Percentiles rank a stretch among this genome's conserved stretches.
These are phyloP conservation scores for Clavispora santaluciae DNA, from an alignment of 805 yeast species.

Conservation along the genomic window DNA sequence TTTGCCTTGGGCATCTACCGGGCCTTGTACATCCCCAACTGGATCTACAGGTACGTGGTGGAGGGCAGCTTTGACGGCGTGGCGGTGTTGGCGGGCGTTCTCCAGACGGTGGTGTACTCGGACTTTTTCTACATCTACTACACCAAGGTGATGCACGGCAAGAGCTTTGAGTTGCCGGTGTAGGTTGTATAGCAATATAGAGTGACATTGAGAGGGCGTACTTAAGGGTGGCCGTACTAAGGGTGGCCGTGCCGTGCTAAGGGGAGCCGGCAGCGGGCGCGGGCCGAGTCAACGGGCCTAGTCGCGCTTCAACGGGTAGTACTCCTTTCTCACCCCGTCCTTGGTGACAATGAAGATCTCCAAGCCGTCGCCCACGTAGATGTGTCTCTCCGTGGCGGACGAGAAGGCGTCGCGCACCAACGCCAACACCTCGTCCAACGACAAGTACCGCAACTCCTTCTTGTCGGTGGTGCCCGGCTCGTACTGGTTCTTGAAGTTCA, in stretches of 20 bases:
- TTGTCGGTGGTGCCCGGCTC: conserved; percentile 67
- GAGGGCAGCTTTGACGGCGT: conserved; percentile 66
- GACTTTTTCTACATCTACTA: conserved; percentile 95
- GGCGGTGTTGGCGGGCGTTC: conserved; percentile 70
- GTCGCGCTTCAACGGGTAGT: conserved; percentile 84
- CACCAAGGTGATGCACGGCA: conserved; percentile 68
- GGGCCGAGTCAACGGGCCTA: conserved; percentile 24
- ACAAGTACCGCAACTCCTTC: conserved; percentile 57
- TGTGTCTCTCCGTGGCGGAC: conserved; percentile 97
- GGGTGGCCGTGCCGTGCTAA: no score
- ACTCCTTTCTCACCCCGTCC: conserved; percentile 84
- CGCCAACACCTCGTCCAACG: conserved; percentile 78
- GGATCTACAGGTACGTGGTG: conserved; percentile 79
- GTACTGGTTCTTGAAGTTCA: conserved; percentile 88
- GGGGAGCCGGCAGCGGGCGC: no score
- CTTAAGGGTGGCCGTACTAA: no score
- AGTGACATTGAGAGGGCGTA: no score
- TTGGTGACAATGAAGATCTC: conserved; percentile 88
- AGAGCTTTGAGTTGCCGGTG: conserved; percentile 69
- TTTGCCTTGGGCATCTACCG: conserved; percentile 91
- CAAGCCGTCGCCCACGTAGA: conserved; percentile 95
- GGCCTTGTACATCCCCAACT: conserved; percentile 86
- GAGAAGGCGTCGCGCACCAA: conserved; percentile 91
- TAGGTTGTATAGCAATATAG: conserved; percentile 7
- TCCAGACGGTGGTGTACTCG: conserved; percentile 85